Conservation (phyloP, 2,329 filamentous ascomycete species). For the Monilinia fructigena region DNA sequence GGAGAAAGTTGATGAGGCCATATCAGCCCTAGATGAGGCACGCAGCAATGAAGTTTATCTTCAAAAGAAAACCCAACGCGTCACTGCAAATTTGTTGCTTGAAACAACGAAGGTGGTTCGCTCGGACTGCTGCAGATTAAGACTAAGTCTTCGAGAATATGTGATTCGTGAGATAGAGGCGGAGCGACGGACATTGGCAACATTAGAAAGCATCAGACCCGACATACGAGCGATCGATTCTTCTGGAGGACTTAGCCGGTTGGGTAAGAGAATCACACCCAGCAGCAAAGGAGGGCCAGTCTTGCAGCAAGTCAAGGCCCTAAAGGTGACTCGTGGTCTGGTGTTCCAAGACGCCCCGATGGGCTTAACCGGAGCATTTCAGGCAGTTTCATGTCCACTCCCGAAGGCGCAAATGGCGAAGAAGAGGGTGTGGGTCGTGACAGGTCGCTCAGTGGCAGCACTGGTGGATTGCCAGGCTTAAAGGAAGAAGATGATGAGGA, state of each 20-base stretch:
- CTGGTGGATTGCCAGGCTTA: conserved; percentile 54
- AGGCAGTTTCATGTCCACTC: conserved; percentile 64
- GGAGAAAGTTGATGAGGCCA: conserved; percentile 98
- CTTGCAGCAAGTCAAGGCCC: conserved; percentile 88
- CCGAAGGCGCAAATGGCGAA: conserved; percentile 61
- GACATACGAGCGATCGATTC: conserved; percentile 92
- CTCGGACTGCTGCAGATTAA: conserved; percentile 80
- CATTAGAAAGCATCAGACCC: conserved; percentile 88
- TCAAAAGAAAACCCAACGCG: conserved; percentile 79
- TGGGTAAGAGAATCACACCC: conserved; percentile 89
- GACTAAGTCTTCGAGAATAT: conserved; percentile 83
- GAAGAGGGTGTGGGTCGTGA: conserved; percentile 43
- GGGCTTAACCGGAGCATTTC: conserved; percentile 75
- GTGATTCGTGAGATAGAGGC: conserved; percentile 93
- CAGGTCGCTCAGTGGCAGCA: conserved; percentile 38
- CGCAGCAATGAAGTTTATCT: conserved; percentile 78
- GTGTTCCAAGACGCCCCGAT: conserved; percentile 75
- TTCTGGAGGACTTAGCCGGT: conserved; percentile 81
- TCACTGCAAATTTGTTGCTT: conserved; percentile 82
- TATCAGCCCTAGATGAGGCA: conserved; percentile 84
- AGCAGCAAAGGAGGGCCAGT: conserved; percentile 63
- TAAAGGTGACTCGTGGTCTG: conserved; percentile 98
- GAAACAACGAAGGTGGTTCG: conserved; percentile 94
- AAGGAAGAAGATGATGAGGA: conserved; percentile 88
- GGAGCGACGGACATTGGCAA: conserved; percentile 85